These are phyloP conservation scores for Mortierella polycephala DNA, from an alignment of 371 early-diverging fungal genomes.

Conservation along the genomic window DNA sequence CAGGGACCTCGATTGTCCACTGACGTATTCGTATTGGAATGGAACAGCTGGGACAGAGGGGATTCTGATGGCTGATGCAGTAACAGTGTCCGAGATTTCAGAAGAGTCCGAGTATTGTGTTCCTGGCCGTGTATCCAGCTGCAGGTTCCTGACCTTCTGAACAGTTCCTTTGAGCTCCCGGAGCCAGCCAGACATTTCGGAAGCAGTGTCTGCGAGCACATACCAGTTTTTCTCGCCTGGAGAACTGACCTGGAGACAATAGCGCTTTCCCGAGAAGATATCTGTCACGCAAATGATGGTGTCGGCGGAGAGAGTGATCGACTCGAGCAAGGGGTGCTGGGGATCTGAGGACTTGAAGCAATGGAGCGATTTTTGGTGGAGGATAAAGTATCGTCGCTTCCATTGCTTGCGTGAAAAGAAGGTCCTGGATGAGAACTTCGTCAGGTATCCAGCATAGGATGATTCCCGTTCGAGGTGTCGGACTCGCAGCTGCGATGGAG, in stretches of 20 bases:
- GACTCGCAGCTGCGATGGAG: constrained; percentile 27
- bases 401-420: constrained; percentile 51
- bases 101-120: constrained; percentile 30
- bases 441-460: constrained; percentile 40
- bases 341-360: constrained; percentile 52
- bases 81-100: constrained; percentile 26
- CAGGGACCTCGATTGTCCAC: constrained; percentile 6
- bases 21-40: constrained; percentile 18
- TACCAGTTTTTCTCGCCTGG: constrained; percentile 42
- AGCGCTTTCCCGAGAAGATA: constrained; percentile 42
- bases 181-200: constrained; percentile 49
- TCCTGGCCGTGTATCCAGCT: constrained; percentile 12
- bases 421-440: constrained; percentile 46
- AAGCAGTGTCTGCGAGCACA: constrained; percentile 46
- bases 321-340: constrained; percentile 38
- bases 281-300: constrained; percentile 44
- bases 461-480: constrained; percentile 29
- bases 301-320: constrained; percentile 26
- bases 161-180: constrained; percentile 39
- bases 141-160: constrained; percentile 15
- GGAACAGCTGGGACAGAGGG: constrained; percentile 21
- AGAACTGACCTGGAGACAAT: constrained; percentile 32
- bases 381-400: constrained; percentile 49
- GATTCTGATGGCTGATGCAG: neutral
- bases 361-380: constrained; percentile 27